Base-by-base conservation (phyloP, 257 asterid genomes). In the Marsdenia floribunda region DNA sequence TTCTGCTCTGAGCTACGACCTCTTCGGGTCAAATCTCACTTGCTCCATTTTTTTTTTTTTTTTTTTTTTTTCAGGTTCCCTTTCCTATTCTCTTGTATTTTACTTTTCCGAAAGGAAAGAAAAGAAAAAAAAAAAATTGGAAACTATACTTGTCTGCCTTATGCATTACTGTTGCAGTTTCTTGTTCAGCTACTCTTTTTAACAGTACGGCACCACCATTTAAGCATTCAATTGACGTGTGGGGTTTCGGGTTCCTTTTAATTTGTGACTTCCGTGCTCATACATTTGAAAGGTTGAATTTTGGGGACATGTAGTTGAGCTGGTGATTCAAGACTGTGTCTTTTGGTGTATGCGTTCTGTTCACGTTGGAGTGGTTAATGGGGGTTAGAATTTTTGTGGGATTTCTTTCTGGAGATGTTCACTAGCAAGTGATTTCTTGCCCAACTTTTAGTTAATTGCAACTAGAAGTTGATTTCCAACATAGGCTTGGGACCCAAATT, bases 291-390 rank as follows among this genome's bases (percentile, higher is more conserved):
- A 49, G 76, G 18, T 73, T 67, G 35, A n/a, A 2, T 68, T 44
- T 42, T 70, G 65, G 80, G 70, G 73, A 63, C 76, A 73, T 82
- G 83, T 63, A 82, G 75, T 73, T 81, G 76, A 53, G 53, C 74
- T 82, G 50, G 67, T 55, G 19, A 9, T 70, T 58, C 18, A 16
- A 66, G n/a, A 8, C 3, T 57, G 29, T 42, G 77, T 53, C 65
- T 50, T 69, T 57, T 64, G 37, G 64, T 65, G 16, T 22, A 66
- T 53, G 76, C 57, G 72, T 53, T 71, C 5, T 71, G 70, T 72
- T 73, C 73, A 71, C 58, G 57, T 78, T 73, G 72, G 72, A 82
- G 71, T 75, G 59, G 59, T 18, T 42, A 61, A 57, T 81, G 77
- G 75, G 47, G 63, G 44, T 68, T 47, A 49, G 22, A 15, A 22